Conservation (phyloP, 2,329 filamentous ascomycete species). For the Ramichloridium luteum region DNA sequence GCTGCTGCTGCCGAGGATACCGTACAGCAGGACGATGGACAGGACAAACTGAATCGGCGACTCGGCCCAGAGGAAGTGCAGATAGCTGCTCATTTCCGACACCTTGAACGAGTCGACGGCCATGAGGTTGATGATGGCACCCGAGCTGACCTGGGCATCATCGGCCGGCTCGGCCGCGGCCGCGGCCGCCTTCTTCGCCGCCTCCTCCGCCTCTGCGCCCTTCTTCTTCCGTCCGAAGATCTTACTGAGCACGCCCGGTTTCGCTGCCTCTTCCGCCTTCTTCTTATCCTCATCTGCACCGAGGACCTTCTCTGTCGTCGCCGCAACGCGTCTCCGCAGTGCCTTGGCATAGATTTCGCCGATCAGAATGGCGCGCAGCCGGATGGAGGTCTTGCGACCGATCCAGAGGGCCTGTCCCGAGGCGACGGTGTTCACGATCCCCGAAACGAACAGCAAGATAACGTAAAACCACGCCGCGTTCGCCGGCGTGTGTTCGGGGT, state of each 20-base stretch:
- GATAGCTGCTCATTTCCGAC: constrained; percentile 81
- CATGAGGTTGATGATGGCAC: constrained; percentile 99
- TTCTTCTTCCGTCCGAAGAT: constrained; percentile 51
- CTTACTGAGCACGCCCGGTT: constrained; percentile 32
- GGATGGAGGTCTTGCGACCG: constrained; percentile 86
- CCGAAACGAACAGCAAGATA: constrained; percentile 73
- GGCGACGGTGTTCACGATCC: constrained; percentile 66
- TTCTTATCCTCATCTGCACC: constrained; percentile 37
- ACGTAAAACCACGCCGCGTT: constrained; percentile 97
- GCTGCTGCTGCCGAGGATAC: constrained; percentile 81
- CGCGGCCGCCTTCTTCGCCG: constrained; percentile 27
- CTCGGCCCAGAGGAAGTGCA: constrained; percentile 89
- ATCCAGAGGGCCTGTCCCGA: constrained; percentile 86
- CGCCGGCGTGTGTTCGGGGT: constrained; percentile 57
- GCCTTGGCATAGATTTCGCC: constrained; percentile 97
- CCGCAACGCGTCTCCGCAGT: constrained; percentile 75
- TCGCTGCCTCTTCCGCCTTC: constrained; percentile 32
- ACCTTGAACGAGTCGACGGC: constrained; percentile 99
- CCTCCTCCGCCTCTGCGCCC: constrained; percentile 29
- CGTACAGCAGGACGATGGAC: constrained; percentile 70
- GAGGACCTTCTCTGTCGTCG: constrained; percentile 58
- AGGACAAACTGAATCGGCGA: constrained; percentile 80
- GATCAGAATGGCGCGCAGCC: constrained; percentile 85
- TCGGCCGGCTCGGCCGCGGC: constrained; percentile 17
- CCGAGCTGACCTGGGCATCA: constrained; percentile 70